Conservation (phyloP, 2,329 filamentous ascomycete species). For the Epichloe gansuensis region DNA sequence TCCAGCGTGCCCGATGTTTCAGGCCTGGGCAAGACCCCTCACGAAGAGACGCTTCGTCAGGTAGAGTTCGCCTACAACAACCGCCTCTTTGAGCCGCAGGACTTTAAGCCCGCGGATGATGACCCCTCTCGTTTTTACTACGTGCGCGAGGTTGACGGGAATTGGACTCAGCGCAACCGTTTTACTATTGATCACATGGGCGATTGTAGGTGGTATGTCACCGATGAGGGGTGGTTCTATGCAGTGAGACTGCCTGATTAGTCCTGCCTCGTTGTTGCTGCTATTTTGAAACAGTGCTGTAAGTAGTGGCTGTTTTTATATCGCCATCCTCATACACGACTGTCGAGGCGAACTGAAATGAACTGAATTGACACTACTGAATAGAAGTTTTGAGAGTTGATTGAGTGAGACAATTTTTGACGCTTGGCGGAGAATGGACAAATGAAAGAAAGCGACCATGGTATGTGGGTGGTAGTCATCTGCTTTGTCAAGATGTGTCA, state of each 20-base stretch:
- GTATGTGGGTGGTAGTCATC: background rate
- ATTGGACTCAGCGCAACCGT: slow-evolving; percentile 47
- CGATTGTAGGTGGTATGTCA: slow-evolving; percentile 46
- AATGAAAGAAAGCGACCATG: background rate
- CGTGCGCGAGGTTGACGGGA: slow-evolving; percentile 47
- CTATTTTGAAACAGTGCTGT: background rate
- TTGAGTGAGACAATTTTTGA: too few relatives aligned
- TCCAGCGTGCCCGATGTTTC: slow-evolving; percentile 32
- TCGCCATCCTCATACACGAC: background rate
- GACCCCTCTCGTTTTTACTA: slow-evolving; percentile 49
- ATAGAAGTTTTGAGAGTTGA: too few relatives aligned
- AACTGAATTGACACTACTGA: too few relatives aligned
- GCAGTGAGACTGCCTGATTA: slow-evolving; percentile 39
- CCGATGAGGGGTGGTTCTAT: slow-evolving; percentile 47
- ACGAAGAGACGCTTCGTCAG: slow-evolving; percentile 35
- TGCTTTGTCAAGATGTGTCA: too few relatives aligned
- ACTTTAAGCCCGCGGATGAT: slow-evolving; percentile 50
- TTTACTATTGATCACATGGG: slow-evolving; percentile 48
- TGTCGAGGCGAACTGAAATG: background rate
- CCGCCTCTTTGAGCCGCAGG: slow-evolving; percentile 43
- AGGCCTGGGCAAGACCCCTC: slow-evolving; percentile 38
- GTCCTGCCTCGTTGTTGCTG: background rate
- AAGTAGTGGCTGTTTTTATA: too few relatives aligned
- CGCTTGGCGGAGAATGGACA: too few relatives aligned
- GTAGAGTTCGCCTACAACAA: slow-evolving; percentile 36